phyloP scores from a whole-genome alignment of 192 early-diverging fungal genomes.

The Chytriomyces hyalinus region DNA sequence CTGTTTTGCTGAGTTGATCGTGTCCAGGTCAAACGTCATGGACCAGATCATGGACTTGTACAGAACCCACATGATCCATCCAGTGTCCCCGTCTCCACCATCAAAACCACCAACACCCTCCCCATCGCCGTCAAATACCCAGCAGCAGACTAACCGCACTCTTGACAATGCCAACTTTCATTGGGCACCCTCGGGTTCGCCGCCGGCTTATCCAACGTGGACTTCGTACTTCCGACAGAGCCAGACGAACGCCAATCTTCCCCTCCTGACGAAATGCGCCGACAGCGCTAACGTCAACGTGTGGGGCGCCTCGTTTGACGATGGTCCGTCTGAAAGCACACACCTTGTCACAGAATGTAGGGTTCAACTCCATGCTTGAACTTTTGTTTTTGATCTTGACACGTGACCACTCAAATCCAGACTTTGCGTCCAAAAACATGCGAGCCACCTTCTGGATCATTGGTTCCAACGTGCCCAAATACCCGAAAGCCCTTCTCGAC shows the following conservation, averaged over 20 bases:
- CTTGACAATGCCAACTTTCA: too few species aligned
- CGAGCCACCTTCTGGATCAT: not conserved
- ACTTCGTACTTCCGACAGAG: not conserved
- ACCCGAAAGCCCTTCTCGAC: not conserved
- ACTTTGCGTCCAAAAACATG: not conserved
- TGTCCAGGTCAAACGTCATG: too few species aligned
- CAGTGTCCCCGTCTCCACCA: too few species aligned
- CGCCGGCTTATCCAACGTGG: not conserved
- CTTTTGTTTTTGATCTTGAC: not conserved
- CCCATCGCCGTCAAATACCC: too few species aligned
- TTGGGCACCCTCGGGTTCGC: not conserved
- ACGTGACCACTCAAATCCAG: too few species aligned
- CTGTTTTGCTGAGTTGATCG: too few species aligned
- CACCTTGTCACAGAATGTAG: not conserved
- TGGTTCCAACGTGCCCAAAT: not conserved
- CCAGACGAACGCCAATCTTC: not conserved
- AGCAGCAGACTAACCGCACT: too few species aligned
- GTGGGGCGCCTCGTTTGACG: conserved; percentile 22
- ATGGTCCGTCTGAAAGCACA: not conserved
- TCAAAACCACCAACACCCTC: too few species aligned
- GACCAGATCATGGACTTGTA: too few species aligned
- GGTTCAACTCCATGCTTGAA: not conserved
- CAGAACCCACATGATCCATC: too few species aligned
- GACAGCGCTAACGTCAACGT: not conserved
- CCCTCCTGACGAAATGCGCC: not conserved